Evolutionary conservation across 2,329 filamentous ascomycete species (phyloP).

Genomic region (Leptoxyphium fumago): DNA sequence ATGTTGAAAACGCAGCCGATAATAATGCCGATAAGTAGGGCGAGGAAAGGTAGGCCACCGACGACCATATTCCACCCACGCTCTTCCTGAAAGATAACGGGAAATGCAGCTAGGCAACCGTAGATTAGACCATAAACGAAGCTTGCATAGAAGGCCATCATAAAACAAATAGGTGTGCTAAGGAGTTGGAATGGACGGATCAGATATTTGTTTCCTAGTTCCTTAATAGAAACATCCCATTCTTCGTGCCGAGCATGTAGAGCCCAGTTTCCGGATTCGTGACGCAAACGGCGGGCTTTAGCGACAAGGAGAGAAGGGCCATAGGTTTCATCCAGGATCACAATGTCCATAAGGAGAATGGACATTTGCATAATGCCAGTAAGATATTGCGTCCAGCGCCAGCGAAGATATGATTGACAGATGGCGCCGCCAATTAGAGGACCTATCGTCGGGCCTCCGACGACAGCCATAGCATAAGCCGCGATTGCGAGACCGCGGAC

Average conservation of each 20-base stretch:
- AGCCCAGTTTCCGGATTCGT: constrained; percentile 50
- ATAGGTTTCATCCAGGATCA: too few species aligned
- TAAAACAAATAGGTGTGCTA: constrained; percentile 52
- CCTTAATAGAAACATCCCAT: constrained; percentile 47
- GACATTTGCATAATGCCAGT: too few species aligned
- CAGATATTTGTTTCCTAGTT: constrained; percentile 50
- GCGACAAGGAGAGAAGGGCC: too few species aligned
- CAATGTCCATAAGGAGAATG: too few species aligned
- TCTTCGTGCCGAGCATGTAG: constrained; percentile 51
- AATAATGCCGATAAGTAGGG: constrained; percentile 12
- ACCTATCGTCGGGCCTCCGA: too few species aligned
- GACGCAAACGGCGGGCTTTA: constrained; percentile 29
- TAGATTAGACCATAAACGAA: constrained; percentile 12
- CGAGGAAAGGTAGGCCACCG: constrained; percentile 12
- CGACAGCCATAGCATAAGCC: too few species aligned
- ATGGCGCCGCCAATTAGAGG: too few species aligned
- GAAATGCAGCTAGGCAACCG: constrained; percentile 17
- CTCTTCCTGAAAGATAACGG: constrained; percentile 14
- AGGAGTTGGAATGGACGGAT: constrained; percentile 51
- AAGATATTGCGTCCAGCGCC: too few species aligned
- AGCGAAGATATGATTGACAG: too few species aligned
- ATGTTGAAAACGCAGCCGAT: constrained; percentile 27
- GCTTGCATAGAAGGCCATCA: constrained; percentile 44
- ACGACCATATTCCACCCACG: constrained; percentile 11
- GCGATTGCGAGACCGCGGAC: constrained; percentile 13